Base-by-base conservation (phyloP, 169 alveolate genomes). In the Eimeria maxima region DNA sequence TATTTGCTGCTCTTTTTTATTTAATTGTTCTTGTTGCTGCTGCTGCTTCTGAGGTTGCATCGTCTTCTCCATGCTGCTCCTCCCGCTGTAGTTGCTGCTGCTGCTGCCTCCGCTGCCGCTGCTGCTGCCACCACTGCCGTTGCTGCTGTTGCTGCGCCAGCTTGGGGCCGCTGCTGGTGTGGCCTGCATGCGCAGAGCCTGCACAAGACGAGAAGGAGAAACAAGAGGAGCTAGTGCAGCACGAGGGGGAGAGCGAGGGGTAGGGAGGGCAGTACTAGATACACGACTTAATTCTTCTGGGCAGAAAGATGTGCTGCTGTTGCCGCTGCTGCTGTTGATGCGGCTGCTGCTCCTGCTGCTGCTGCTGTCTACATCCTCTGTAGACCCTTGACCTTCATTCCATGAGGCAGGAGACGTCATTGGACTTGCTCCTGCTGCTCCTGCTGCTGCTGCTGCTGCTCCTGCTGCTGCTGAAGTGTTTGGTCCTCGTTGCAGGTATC, bases 131-230 rank as follows among this genome's bases (percentile, higher is more conserved):
- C 81, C n/a, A 8, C 81, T 71, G 42, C 42, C 16, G 67, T 24
- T 57, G 67, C 67, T 57, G 67, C 87, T 76, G 87, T 27, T 76
- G 33, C 87, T 29, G 60, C 87, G 33, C 3, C 57, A 3, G 60
- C 50, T 10, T 5, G 33, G 27, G 20, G 60, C 29, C 18, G 10
- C 27, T 38, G 87, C 60, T 69, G 81, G 11, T 20, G 10, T 69
- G 10, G 87, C 87, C 10, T 76, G 87, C 87, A 38, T 76, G 60
- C 87, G 87, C 57, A 76, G 57, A 14, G 87, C 87, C 57, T 76
- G 87, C 50, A 76, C 87, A 6, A 76, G 87, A 18, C 57, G 50
- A 24, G 87, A 76, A 38, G 87, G 87, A 44, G 87, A 76, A 18
- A 76, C 63, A n/a, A 76, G 87, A 44, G 87, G 87, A 10, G 87